Conservation (phyloP, 768 basidiomycete species). For the Psilocybe tampanensis region DNA sequence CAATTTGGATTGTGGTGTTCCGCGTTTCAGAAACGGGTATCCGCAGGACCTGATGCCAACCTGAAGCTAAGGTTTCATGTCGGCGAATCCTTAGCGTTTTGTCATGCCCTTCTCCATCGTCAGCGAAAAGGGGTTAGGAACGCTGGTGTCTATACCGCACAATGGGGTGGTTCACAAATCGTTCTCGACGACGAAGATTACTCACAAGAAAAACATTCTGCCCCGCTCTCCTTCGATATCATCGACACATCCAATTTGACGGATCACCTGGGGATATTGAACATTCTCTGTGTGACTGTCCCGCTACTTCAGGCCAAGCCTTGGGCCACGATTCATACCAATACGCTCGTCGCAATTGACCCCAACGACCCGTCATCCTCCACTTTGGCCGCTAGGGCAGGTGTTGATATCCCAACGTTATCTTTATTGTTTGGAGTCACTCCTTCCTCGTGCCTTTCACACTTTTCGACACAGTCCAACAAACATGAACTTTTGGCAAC, state of each 20-base stretch:
- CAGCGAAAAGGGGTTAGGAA: constrained; percentile 17
- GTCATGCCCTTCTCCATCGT: constrained; percentile 33
- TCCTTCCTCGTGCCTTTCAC: constrained; percentile 41
- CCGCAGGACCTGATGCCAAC: constrained; percentile 1
- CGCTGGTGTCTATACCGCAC: constrained; percentile 31
- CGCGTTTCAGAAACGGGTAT: constrained; percentile 25
- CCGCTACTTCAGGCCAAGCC: constrained; percentile 37
- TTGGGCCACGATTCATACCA: constrained; percentile 40
- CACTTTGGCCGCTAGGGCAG: constrained; percentile 29
- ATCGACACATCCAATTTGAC: constrained; percentile 54
- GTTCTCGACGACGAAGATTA: constrained; percentile 36
- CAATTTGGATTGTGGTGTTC: constrained; percentile 39
- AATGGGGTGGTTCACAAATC: constrained; percentile 37
- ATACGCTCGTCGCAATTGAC: constrained; percentile 35
- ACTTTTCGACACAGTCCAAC: constrained; percentile 42
- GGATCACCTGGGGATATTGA: constrained; percentile 51
- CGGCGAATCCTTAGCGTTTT: constrained; percentile 42
- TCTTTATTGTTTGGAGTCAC: constrained; percentile 43
- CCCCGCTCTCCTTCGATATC: constrained; percentile 42
- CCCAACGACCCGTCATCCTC: constrained; percentile 1
- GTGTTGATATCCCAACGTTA: constrained; percentile 41
- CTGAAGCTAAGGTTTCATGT: constrained; percentile 40
- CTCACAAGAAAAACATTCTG: constrained; percentile 8
- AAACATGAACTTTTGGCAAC: constrained; percentile 36
- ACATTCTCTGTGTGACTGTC: constrained; percentile 37